phyloP scores from a whole-genome alignment of 2,329 filamentous ascomycete species.

The Neospermospora avenae region DNA sequence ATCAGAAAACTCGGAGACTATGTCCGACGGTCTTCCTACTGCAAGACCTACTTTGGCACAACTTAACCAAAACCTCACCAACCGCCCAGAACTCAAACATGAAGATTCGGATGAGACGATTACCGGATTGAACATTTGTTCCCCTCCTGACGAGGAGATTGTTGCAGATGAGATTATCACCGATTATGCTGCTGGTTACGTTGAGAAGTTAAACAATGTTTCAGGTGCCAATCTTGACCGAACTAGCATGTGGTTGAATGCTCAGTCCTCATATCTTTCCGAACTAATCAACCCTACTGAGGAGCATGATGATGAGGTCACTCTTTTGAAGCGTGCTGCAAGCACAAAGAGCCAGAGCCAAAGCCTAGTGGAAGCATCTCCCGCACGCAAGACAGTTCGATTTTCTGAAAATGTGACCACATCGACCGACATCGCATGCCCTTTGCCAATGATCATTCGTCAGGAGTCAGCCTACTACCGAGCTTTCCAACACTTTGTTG shows the following conservation, averaged over 20 bases:
- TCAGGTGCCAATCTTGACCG: constrained; percentile 75
- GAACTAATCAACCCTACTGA: constrained; percentile 59
- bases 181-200: constrained; percentile 74
- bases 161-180: constrained; percentile 61
- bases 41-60: constrained; percentile 52
- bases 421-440: constrained; percentile 39
- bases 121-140: constrained; percentile 32
- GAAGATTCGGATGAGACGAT: constrained; percentile 39
- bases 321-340: constrained; percentile 33
- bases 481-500: constrained; percentile 73
- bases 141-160: constrained; percentile 45
- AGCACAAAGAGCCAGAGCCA: constrained; percentile 29
- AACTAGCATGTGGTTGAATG: constrained; percentile 81
- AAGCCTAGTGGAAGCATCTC: constrained; percentile 7
- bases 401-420: constrained; percentile 53
- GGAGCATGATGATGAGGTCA: constrained; percentile 34
- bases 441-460: constrained; percentile 48
- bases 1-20: constrained; percentile 47
- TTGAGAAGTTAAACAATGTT: constrained; percentile 66
- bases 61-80: constrained; percentile 35
- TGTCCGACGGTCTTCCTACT: constrained; percentile 62
- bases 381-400: constrained; percentile 70
- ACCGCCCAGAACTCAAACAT: constrained; percentile 32
- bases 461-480: constrained; percentile 82
- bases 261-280: constrained; percentile 74